Evolutionary conservation across 179 eudicot genomes (phyloP), one percentile per base, ranked within the genome.

Genomic region (Vitellaria paradoxa): DNA sequence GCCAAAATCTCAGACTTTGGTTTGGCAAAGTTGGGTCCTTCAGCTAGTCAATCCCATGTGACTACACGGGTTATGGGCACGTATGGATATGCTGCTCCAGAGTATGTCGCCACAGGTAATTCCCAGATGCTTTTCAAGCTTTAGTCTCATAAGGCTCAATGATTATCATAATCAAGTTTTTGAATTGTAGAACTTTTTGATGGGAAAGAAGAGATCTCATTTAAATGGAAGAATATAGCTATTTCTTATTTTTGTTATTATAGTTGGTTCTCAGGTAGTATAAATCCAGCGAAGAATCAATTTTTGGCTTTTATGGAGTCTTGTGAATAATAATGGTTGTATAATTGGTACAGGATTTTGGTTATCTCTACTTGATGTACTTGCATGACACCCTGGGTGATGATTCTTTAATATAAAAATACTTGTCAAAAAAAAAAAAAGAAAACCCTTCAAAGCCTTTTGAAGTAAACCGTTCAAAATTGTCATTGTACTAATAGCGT

Each of bases 1-100:
- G 91, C 99, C 45, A 95, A 93, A 81, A 81, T 95, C 70, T 91
- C 99, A 5, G 99, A 91, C 72, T 95, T 95, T 71, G 99, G 99
- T 24, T 82, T 95, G 72, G 97, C 97, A n/a, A 95, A 93, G 80
- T 11, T 85, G 76, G 99, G 97, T 68, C 97, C 97, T 13, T 84
- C 97, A 13, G 93, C 84, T 11, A 91, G 97, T 82, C 86, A 84
- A 52, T 93, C 99, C 21, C 97, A 95, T 74, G 88, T 95, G 15
- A 88, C 97, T 18, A 95, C 99, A 65, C 88, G 93, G 66, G 90
- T 95, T 46, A 91, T 95, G 86, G 99, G 99, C 56, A 91, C 97
- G 20, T 75, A 85, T 53, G 97, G 99, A 15, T 95, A 95, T 81
- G 99, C 99, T 59, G 99, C 97, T 57, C 99, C 99, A 0, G 97